Evolutionary conservation across 78 protist species (phyloP).

Genomic region (Pigoraptor vietnamica): DNA sequence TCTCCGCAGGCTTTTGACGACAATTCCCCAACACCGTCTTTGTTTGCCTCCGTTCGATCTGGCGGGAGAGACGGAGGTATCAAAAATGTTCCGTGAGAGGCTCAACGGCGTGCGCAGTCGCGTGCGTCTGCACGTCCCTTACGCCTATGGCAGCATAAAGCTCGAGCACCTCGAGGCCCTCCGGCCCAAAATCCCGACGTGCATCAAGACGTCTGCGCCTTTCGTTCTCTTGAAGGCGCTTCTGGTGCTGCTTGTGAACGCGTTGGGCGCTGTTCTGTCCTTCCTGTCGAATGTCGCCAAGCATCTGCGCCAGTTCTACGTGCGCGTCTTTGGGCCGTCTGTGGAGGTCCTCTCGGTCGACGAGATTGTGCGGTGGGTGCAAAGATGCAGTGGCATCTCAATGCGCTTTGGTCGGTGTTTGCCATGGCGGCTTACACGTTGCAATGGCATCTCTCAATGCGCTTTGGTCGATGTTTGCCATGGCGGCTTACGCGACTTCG

Average conservation of each 20-base stretch:
- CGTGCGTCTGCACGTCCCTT: not conserved
- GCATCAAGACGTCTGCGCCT: not conserved
- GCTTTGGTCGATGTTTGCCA: too few species aligned
- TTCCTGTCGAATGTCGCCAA: not conserved
- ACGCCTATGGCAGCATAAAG: not conserved
- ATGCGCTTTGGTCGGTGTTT: too few species aligned
- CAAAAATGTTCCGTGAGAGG: not conserved
- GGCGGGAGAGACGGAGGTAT: too few species aligned
- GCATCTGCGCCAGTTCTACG: not conserved
- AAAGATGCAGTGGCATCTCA: not conserved
- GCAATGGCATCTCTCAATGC: too few species aligned
- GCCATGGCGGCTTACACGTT: too few species aligned
- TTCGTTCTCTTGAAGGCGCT: not conserved
- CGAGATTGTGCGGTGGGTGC: not conserved
- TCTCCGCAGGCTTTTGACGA: too few species aligned
- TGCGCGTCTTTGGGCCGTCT: not conserved
- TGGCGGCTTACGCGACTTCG: too few species aligned
- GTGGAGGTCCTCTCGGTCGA: not conserved
- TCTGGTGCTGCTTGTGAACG: not conserved
- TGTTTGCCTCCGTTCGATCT: too few species aligned
- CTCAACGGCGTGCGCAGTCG: not conserved
- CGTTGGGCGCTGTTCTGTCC: not conserved
- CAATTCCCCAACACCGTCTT: too few species aligned
- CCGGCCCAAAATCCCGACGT: not conserved
- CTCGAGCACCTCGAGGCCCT: not conserved